Base-by-base conservation (phyloP, 257 asterid genomes). In the Sherardia arvensis region DNA sequence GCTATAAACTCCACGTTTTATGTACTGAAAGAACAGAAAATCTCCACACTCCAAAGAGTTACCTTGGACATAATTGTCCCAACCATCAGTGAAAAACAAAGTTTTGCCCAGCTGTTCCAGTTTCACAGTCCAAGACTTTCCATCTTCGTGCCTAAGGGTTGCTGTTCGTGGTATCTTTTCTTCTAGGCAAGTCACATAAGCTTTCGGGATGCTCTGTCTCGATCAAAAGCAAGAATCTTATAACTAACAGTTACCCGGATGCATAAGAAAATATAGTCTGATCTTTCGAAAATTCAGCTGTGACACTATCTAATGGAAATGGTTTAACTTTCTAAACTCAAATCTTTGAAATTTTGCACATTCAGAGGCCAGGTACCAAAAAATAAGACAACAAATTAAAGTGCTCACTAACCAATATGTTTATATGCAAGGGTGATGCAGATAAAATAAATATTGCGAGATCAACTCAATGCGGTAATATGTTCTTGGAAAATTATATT, bases 11-110 rank as follows among this genome's bases (percentile, higher is more conserved):
- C 54, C 53, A 4, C 29, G 15, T 30, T 66, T 65, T 61, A n/a
- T 28, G 61, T 45, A 62, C 15, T 59, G 34, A 27, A 71, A 75
- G 15, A 63, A 58, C 38, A 78, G 18, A n/a, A 21, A 15, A n/a
- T 78, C 68, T 5, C 76, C 72, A 2, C n/a, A 0, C 53, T 47
- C 21, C 14, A 78, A 28, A 38, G 21, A 36, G 59, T 75, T 71
- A 18, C 55, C 83, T 18, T 49, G 1, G 20, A 68, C 65, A 18
- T 66, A 78, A 14, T 72, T 40, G 53, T 9, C 54, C 78, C 78
- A 78, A 57, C 80, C 80, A 25, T 72, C 49, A 0, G 30, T 36
- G 26, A 78, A 78, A 49, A 56, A 75, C 69, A 71, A 62, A 18
- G 10, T 23, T 9, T 32, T 49, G n/a, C 57, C 66, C 4, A 32